Evolutionary conservation across 2,329 filamentous ascomycete species (phyloP), one percentile per base, ranked within the genome.

Genomic region (Calonectria pauciramosa): DNA sequence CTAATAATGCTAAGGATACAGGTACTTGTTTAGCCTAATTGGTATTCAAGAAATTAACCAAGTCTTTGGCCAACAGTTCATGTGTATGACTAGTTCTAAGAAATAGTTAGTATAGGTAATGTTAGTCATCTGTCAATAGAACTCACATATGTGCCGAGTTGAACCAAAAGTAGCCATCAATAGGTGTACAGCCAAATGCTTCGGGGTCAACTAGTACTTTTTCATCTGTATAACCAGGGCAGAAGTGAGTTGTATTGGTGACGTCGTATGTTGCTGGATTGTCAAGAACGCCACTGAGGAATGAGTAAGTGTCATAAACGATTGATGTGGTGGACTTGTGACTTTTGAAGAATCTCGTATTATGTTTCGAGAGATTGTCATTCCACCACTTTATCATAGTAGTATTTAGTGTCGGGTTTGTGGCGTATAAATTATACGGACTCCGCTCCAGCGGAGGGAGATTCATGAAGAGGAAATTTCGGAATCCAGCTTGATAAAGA

Each of bases 101-200:
- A 32, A 3, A 32, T 16, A 28, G 20, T 59, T 41, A 65, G 14
- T 5, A 3, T 14, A 13, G 14, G 3, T 23, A 4, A 28, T n/a
- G 20, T 11, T 23, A n/a, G 18, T 20, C 10, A 23, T 10, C 0
- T 18, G 10, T 28, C 2, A 13, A 26, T 3, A 1, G 18, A 30
- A 70, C 73, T 56, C 28, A 75, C 73, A 75, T 69, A 34, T 75
- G 73, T 18, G 56, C 73, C 1, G 65, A 63, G 38, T 75, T 51
- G 10, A 69, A 72, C 73, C 69, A 75, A 67, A 75, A 75, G 30
- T 72, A 72, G 6, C 41, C 41, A 2, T 75, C 64, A 0, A 75
- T 41, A 8, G 65, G 49, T 1, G 59, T 60, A 18, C 54, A 60
- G 3, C 73, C 70, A 60, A 60, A 66, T 6, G 44, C n/a, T 4